Conservation (phyloP, 73 alveolate genomes). For the Paramecium octaurelia region DNA sequence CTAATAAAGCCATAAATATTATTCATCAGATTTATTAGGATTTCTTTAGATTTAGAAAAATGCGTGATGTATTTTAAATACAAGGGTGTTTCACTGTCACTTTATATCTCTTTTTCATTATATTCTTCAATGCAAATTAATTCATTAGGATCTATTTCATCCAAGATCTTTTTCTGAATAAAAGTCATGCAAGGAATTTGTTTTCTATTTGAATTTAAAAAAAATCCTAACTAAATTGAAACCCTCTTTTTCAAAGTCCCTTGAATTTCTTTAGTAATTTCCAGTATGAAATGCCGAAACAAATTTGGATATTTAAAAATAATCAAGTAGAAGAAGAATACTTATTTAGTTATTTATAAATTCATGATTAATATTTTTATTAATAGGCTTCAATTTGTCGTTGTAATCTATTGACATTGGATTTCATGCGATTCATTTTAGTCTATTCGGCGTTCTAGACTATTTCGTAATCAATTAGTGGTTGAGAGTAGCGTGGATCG, state of each 20-base stretch:
- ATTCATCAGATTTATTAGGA: too few species aligned
- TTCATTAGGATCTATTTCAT: too few species aligned
- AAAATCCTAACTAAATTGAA: conserved; percentile 70
- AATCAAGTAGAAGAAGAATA: conserved; percentile 63
- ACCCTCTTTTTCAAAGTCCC: not conserved
- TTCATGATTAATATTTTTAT: conserved; percentile 22
- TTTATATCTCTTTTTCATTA: too few species aligned
- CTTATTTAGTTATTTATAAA: not conserved
- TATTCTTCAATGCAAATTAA: too few species aligned
- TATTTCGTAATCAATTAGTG: not conserved
- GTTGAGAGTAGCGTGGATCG: not conserved
- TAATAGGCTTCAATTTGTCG: not conserved
- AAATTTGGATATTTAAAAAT: not conserved
- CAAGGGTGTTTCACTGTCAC: too few species aligned
- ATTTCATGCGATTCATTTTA: not conserved
- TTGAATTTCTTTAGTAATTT: too few species aligned
- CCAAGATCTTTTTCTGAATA: too few species aligned
- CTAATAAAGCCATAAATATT: too few species aligned
- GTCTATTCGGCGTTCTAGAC: not conserved
- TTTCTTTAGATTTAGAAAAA: too few species aligned
- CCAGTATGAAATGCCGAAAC: too few species aligned
- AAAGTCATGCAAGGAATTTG: too few species aligned
- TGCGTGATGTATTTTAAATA: too few species aligned
- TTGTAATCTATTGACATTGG: not conserved
- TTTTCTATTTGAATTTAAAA: conserved; percentile 21